Base-by-base conservation (phyloP, 169 alveolate genomes). In the Cryptosporidium canis region DNA sequence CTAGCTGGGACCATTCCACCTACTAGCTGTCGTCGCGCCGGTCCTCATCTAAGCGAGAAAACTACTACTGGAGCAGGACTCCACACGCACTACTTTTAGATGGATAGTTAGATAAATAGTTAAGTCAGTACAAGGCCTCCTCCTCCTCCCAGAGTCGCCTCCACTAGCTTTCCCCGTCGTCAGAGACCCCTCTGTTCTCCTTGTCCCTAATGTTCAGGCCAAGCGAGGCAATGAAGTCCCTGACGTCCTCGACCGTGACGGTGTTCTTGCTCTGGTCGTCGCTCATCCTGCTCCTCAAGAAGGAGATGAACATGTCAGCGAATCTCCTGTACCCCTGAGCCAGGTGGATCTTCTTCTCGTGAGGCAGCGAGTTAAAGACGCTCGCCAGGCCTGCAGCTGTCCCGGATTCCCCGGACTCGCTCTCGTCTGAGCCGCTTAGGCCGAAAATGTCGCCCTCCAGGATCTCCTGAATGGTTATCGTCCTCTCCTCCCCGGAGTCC, bases 301-400 rank as follows among this genome's bases (percentile, higher is more conserved):
- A 72, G 35, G 48, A 7, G 21, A 72, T 29, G 37, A 72, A 72
- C 65, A 55, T 72, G 41, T 72, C 85, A 72, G 85, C 85, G 33
- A 72, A 72, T 56, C 55, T 61, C 55, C 85, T 72, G 33, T 72
- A 72, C 8, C 85, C 85, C 21, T 55, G 85, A 16, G 85, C 85
- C 16, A 72, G 53, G 31, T 56, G 9, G 1, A 72, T 72, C 24
- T 72, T 72, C 56, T 72, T 72, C n/a, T 72, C 85, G 37, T 72
- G 85, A 0, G 85, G 85, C 18, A 72, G 41, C 4, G 70, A 37
- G 18, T 72, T 72, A 72, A 72, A 72, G 14, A 72, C 14, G n/a
- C 33, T 72, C 21, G 48, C 56, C 12, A 56, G 21, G 11, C 53
- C 18, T 21, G 21, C 45, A 7, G 48, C 21, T 21, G 1, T 16